Evolutionary conservation across 257 asterid species (phyloP).

Genomic region (Salvia rosmarinus): DNA sequence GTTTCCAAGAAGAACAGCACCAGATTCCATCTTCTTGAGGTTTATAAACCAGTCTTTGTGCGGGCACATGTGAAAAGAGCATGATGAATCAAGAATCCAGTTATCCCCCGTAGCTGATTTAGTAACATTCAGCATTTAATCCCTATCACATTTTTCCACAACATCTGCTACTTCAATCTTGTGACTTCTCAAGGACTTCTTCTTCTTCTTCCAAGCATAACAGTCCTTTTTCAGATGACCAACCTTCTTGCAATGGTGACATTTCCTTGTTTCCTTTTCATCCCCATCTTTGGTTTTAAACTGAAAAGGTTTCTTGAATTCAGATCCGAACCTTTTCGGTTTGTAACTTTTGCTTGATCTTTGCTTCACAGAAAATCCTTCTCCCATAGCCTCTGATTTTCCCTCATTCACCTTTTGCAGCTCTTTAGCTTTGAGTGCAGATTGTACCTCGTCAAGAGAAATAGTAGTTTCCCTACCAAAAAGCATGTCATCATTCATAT

Average conservation of each 20-base stretch:
- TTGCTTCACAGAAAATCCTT: too few species aligned
- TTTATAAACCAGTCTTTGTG: neutral
- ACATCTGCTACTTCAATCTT: neutral
- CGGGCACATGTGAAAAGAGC: neutral
- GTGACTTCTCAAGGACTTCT: neutral
- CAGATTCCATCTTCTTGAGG: neutral
- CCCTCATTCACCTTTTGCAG: neutral
- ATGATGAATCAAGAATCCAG: neutral
- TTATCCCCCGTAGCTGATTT: neutral
- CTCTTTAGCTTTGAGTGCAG: neutral
- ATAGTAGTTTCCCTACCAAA: neutral
- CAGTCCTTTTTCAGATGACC: neutral
- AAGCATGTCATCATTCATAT: neutral
- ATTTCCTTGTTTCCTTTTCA: neutral
- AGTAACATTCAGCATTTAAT: neutral
- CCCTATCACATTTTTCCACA: neutral
- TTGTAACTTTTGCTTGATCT: too few species aligned
- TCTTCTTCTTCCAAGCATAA: neutral
- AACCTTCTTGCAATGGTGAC: neutral
- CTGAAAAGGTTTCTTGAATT: neutral
- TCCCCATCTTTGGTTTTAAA: neutral
- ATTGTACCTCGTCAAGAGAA: neutral
- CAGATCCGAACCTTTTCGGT: neutral
- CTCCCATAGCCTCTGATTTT: too few species aligned
- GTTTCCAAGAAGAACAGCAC: neutral